Evolutionary conservation across 495 filamentous ascomycete species (phyloP).

Genomic region (Aspergillus leporis): DNA sequence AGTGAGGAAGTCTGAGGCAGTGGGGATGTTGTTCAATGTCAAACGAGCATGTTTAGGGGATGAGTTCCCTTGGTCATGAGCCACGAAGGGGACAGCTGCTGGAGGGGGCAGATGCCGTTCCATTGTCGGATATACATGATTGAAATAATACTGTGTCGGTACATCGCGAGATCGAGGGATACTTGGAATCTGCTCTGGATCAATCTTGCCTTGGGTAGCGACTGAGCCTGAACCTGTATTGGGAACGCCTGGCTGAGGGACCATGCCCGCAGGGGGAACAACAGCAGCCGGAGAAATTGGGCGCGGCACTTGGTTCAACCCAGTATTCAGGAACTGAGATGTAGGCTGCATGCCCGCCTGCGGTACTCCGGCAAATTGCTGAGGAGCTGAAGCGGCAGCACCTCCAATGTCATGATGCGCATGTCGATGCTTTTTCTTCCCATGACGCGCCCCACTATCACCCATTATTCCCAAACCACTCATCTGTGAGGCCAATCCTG

Average conservation of each 20-base stretch:
- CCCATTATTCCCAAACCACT: slow-evolving; percentile 70
- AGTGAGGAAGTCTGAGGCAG: slow-evolving; percentile 74
- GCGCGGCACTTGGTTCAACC: slow-evolving; percentile 51
- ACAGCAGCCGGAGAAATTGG: slow-evolving; percentile 56
- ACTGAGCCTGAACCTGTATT: slow-evolving; percentile 40
- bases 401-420: slow-evolving; percentile 87
- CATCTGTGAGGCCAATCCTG: slow-evolving; percentile 82
- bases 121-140: slow-evolving; percentile 89
- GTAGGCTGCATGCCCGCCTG: slow-evolving; percentile 58
- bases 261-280: slow-evolving; percentile 50
- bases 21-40: slow-evolving; percentile 88
- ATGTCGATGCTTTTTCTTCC: slow-evolving; percentile 92
- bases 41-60: slow-evolving; percentile 92
- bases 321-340: slow-evolving; percentile 73
- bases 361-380: slow-evolving; percentile 61
- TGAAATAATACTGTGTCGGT: slow-evolving; percentile 79
- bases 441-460: slow-evolving; percentile 58
- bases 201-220: slow-evolving; percentile 72
- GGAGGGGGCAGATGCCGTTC: slow-evolving; percentile 88
- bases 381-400: slow-evolving; percentile 48
- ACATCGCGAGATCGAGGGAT: slow-evolving; percentile 82
- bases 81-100: slow-evolving; percentile 85
- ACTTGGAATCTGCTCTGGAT: slow-evolving; percentile 92
- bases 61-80: slow-evolving; percentile 92
- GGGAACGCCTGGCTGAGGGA: slow-evolving; percentile 53